Evolutionary conservation across 306 rosid species (phyloP).

Genomic region (Lathyrus tuberosus): DNA sequence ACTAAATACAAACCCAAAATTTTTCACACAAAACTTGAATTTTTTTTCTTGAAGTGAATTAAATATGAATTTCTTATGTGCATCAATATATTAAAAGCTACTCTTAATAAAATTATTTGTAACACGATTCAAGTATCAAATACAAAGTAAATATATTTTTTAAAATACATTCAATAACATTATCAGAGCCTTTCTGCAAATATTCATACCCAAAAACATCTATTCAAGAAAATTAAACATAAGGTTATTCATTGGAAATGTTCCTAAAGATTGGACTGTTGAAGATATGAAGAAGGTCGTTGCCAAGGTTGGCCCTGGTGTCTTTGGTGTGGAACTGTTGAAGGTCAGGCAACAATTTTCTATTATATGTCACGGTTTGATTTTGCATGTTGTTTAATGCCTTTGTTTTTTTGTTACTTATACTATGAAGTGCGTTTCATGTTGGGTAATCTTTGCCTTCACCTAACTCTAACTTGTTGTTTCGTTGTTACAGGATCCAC

Average conservation of each 20-base stretch:
- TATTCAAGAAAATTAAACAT: too few species aligned
- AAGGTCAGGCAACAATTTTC: slow-evolving; percentile 49
- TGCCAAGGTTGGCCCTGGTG: slow-evolving; percentile 65
- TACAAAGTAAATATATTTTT: too few species aligned
- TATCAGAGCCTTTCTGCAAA: too few species aligned
- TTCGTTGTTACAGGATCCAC: slow-evolving; percentile 55
- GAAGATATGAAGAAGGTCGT: slow-evolving; percentile 60
- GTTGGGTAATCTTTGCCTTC: slow-evolving; percentile 29
- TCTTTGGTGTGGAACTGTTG: slow-evolving; percentile 58
- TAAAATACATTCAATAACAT: too few species aligned
- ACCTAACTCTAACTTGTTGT: slow-evolving; percentile 31
- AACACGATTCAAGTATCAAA: too few species aligned
- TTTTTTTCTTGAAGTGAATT: too few species aligned
- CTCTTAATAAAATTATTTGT: too few species aligned
- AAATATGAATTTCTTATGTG: too few species aligned
- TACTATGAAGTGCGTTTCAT: slow-evolving; percentile 12
- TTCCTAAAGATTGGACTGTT: slow-evolving; percentile 69
- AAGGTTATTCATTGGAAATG: slow-evolving; percentile 69
- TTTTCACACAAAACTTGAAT: too few species aligned
- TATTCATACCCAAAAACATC: too few species aligned
- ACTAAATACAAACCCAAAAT: too few species aligned
- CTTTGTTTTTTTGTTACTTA: slow-evolving; percentile 19
- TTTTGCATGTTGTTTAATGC: not conserved
- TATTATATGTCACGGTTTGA: not conserved
- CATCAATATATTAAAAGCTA: too few species aligned